Percentiles rank a stretch among this genome's conserved stretches.
Evolutionary conservation across 1,284 basidiomycete genomes (phyloP).

Genomic region (Cystobasidiaceae sp.): DNA sequence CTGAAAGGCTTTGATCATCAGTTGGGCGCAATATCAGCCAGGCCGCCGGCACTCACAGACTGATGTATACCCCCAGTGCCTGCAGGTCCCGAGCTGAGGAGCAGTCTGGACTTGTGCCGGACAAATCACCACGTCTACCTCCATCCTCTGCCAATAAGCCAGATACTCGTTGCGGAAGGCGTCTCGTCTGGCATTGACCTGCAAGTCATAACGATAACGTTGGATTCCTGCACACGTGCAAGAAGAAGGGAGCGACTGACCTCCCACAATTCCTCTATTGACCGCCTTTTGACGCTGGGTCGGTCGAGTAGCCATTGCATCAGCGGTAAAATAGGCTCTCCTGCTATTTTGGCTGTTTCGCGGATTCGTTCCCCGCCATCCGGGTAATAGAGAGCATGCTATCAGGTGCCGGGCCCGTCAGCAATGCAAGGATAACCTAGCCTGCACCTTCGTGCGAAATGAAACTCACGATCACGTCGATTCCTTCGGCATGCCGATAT

Average conservation of each 20-base stretch:
- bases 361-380: conserved; percentile 43
- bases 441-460: no score
- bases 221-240: neutral
- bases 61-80: conserved; percentile 41
- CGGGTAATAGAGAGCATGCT: conserved; percentile 42
- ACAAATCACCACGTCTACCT: conserved; percentile 46
- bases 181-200: conserved; percentile 44
- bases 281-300: conserved; percentile 32
- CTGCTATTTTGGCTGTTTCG: conserved; percentile 33
- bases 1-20: conserved; percentile 56
- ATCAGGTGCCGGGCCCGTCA: no score
- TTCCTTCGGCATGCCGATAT: no score
- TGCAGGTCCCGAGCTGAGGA: conserved; percentile 42
- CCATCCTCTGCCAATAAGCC: conserved; percentile 36
- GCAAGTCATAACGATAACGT: neutral
- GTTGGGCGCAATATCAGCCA: neutral
- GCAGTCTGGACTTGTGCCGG: conserved; percentile 45
- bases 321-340: conserved; percentile 44
- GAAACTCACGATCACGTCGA: no score
- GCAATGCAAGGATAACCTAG: no score
- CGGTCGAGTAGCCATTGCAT: conserved; percentile 43
- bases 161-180: conserved; percentile 40
- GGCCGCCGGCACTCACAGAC: neutral
- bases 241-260: conserved; percentile 32
- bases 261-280: conserved; percentile 39